phyloP scores from a whole-genome alignment of 2,329 filamentous ascomycete species.

The Colletotrichum caudatum region DNA sequence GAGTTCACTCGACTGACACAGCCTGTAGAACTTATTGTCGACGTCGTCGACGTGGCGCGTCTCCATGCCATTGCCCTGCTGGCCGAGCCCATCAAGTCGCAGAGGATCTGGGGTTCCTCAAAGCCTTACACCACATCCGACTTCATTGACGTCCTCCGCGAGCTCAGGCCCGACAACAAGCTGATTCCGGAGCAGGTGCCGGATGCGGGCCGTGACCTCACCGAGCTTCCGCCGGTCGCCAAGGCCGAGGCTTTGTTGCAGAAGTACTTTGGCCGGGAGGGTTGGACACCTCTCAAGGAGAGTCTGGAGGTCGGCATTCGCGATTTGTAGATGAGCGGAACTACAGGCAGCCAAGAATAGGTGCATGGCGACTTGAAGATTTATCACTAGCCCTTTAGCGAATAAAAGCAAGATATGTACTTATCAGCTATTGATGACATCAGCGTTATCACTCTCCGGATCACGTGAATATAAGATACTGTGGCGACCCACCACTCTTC shows the following conservation, averaged over 20 bases:
- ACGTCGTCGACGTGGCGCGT: conserved; percentile 62
- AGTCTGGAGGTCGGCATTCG: conserved; percentile 35
- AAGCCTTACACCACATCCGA: conserved; percentile 42
- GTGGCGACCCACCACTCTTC: background rate
- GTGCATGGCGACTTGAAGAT: too few relatives aligned
- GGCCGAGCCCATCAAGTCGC: conserved; percentile 56
- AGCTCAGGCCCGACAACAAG: conserved; percentile 38
- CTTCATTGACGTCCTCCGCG: conserved; percentile 21
- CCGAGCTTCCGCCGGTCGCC: conserved; percentile 32
- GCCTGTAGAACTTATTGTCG: conserved; percentile 56
- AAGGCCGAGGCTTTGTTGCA: conserved; percentile 32
- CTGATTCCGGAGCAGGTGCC: conserved; percentile 31
- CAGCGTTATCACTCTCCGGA: background rate
- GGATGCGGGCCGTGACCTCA: conserved; percentile 31
- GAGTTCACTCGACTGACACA: background rate
- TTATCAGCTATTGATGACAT: too few relatives aligned
- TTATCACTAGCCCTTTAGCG: background rate
- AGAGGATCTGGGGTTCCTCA: conserved; percentile 67
- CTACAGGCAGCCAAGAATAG: too few relatives aligned
- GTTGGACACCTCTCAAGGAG: conserved; percentile 30
- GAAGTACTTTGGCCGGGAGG: conserved; percentile 35
- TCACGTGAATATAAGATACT: conserved; percentile 52
- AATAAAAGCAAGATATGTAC: background rate
- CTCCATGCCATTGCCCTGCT: conserved; percentile 66
- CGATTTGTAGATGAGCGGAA: conserved; percentile 28